Percentiles rank a stretch among this genome's conserved stretches.
phyloP scores from a whole-genome alignment of 2,329 filamentous ascomycete species.

The Colletotrichum sojae region DNA sequence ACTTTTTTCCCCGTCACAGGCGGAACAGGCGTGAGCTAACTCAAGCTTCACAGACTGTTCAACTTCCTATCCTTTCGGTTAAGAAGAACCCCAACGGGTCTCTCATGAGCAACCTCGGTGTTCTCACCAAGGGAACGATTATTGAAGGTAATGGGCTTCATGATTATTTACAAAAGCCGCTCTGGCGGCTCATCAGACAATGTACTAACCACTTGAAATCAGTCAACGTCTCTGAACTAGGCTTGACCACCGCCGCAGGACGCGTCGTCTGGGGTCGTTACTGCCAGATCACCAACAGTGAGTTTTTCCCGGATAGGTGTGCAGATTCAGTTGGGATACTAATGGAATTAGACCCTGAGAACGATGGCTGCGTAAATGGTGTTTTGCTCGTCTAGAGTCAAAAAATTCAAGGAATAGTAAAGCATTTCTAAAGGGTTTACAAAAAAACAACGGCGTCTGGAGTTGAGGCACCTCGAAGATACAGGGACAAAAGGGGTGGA shows the following conservation, averaged over 20 bases:
- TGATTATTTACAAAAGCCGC: background rate
- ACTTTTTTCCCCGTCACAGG: background rate
- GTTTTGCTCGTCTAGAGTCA: constrained; percentile 24
- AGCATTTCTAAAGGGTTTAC: background rate
- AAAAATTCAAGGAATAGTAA: background rate
- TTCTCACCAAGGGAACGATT: constrained; percentile 82
- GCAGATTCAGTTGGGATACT: constrained; percentile 17
- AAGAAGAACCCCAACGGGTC: constrained; percentile 82
- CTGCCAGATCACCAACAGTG: constrained; percentile 72
- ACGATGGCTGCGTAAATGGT: constrained; percentile 62
- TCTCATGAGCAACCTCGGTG: constrained; percentile 84
- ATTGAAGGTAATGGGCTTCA: background rate
- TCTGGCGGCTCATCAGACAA: no score
- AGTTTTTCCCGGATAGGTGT: background rate
- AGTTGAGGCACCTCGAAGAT: constrained; percentile 24
- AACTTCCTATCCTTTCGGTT: constrained; percentile 78
- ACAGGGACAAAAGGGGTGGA: constrained; percentile 10
- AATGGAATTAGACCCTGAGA: constrained; percentile 54
- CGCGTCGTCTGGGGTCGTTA: constrained; percentile 95
- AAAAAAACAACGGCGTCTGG: constrained; percentile 22
- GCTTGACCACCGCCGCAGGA: constrained; percentile 89
- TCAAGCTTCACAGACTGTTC: constrained; percentile 55
- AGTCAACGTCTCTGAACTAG: constrained; percentile 93
- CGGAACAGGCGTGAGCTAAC: background rate
- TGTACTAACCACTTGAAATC: constrained; percentile 52